A percentile compares a stretch with the other conserved stretches of the same genome.
These are phyloP conservation scores for Paecilomyces sp. DNA, from an alignment of 2,329 filamentous ascomycete species.

Conservation along the genomic window DNA sequence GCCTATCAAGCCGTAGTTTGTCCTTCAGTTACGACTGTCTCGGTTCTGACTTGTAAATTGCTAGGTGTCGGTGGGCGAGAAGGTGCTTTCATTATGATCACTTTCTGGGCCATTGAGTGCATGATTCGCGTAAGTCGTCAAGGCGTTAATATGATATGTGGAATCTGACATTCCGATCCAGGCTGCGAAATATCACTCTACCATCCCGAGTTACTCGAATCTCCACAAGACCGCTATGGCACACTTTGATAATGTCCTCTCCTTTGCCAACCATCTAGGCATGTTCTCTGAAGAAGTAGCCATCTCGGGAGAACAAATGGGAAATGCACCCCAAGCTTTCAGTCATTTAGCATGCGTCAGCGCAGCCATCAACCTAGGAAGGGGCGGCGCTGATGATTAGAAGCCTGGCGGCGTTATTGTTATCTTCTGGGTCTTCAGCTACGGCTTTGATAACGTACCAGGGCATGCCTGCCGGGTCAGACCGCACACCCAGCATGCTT, in stretches of 20 bases:
- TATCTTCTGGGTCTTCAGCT: not conserved
- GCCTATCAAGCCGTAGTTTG: no score
- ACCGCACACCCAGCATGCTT: not conserved
- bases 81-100: conserved; percentile 75
- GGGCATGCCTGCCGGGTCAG: not conserved
- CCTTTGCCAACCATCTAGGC: conserved; percentile 66
- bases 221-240: conserved; percentile 48
- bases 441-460: not conserved
- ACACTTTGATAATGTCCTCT: conserved; percentile 70
- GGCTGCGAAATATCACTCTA: conserved; percentile 22
- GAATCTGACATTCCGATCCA: conserved; percentile 7
- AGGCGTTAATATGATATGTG: not conserved
- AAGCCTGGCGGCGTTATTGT: conserved; percentile 3
- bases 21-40: no score
- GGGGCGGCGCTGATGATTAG: conserved; percentile 15
- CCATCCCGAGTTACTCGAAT: conserved; percentile 18
- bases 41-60: not conserved
- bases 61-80: conserved; percentile 65
- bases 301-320: conserved; percentile 66
- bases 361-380: conserved; percentile 68
- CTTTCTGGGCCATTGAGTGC: conserved; percentile 75
- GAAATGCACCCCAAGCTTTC: conserved; percentile 74
- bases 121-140: conserved; percentile 57
- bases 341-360: conserved; percentile 69
- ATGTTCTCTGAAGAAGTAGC: conserved; percentile 79